Conservation (phyloP, 2,329 filamentous ascomycete genomes). For the Sarocladiaceae sp. region DNA sequence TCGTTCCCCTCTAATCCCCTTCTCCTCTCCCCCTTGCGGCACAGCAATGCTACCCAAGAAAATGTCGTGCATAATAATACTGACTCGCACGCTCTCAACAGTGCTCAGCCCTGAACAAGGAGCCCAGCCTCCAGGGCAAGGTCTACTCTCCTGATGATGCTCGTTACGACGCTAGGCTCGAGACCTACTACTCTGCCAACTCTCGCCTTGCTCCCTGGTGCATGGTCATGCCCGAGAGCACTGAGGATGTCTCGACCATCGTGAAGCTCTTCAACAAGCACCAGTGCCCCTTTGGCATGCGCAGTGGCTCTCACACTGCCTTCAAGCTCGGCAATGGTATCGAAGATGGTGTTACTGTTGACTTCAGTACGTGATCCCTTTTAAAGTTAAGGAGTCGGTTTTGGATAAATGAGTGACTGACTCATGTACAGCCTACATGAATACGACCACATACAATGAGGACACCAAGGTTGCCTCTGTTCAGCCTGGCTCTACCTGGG, state of each 20-base stretch:
- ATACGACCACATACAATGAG: slow-evolving; percentile 14
- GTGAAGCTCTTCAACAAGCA: slow-evolving; percentile 15
- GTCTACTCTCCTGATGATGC: slow-evolving; percentile 14
- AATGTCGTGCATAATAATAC: too few species aligned
- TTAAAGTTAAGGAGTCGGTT: neutral
- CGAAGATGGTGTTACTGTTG: slow-evolving; percentile 22
- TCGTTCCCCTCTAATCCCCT: too few species aligned
- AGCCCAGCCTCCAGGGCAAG: slow-evolving; percentile 14
- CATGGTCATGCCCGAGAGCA: slow-evolving; percentile 20
- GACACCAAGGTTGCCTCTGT: slow-evolving; percentile 30
- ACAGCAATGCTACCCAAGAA: too few species aligned
- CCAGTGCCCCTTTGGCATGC: slow-evolving; percentile 23
- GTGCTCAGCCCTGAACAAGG: slow-evolving; percentile 17
- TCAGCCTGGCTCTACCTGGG: slow-evolving; percentile 37
- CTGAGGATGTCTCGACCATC: slow-evolving; percentile 19
- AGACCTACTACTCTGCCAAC: slow-evolving; percentile 23
- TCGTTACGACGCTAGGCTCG: slow-evolving; percentile 16
- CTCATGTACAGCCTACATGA: slow-evolving; percentile 11
- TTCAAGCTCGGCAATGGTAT: slow-evolving; percentile 23
- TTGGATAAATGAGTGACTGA: neutral
- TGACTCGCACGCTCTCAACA: slow-evolving; percentile 9
- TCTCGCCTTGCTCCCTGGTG: slow-evolving; percentile 21
- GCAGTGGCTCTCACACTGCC: slow-evolving; percentile 25
- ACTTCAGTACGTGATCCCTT: slow-evolving; percentile 15
- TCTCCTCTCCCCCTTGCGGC: too few species aligned